A percentile compares a stretch with the other conserved stretches of the same genome.
These are phyloP conservation scores for Noccaea bulbosa DNA, from an alignment of 345 rosid genomes.

Conservation along the genomic window DNA sequence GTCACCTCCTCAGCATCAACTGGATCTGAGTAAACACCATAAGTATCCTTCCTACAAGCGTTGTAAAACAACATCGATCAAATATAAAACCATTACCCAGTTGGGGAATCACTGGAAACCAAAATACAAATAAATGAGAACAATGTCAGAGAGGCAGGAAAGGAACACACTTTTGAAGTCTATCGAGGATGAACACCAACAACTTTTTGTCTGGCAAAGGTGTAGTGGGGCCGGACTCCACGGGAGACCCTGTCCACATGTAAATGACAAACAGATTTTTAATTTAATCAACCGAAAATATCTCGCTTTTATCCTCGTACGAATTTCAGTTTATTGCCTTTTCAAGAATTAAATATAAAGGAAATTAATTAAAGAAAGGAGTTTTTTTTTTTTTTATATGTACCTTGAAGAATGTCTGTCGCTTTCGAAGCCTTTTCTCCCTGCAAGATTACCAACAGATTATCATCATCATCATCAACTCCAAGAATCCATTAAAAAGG, in stretches of 20 bases:
- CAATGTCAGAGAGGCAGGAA: conserved; percentile 38
- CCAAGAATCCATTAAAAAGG: conserved; percentile 32
- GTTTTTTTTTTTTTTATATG: conserved; percentile 19
- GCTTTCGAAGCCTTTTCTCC: conserved; percentile 78
- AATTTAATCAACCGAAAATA: conserved; percentile 37
- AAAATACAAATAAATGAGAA: conserved; percentile 33
- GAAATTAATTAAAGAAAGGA: conserved; percentile 17
- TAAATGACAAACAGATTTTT: conserved; percentile 41
- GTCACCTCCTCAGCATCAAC: conserved; percentile 88
- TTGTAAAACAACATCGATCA: conserved; percentile 22
- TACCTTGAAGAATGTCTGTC: conserved; percentile 85
- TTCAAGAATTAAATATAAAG: conserved; percentile 48
- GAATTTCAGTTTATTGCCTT: conserved; percentile 44
- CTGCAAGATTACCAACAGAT: conserved; percentile 58
- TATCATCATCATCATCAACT: conserved; percentile 38
- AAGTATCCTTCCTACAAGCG: conserved; percentile 83
- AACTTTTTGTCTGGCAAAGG: conserved; percentile 99
- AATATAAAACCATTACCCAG: conserved; percentile 39
- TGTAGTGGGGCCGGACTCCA: conserved; percentile 89
- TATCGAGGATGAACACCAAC: conserved; percentile 96
- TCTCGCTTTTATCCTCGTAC: conserved; percentile 44
- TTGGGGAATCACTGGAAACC: conserved; percentile 15
- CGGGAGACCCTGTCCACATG: conserved; percentile 78
- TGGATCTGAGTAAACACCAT: conserved; percentile 93
- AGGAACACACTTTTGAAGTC: conserved; percentile 89